Conservation (phyloP, 1,284 basidiomycete genomes). For the Papiliotrema fonsecae region DNA sequence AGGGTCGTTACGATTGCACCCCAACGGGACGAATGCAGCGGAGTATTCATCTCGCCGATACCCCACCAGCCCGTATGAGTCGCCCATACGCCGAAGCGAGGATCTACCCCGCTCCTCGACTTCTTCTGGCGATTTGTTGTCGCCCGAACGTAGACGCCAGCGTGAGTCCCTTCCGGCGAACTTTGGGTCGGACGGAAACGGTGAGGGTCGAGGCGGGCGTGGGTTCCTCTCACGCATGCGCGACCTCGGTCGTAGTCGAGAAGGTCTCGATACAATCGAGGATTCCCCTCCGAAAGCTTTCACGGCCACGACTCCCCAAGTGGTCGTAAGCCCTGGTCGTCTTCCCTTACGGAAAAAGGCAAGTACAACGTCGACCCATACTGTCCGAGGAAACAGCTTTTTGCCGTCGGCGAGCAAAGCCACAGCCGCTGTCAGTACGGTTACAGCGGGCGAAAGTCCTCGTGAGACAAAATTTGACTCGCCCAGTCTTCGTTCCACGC, state of each 20-base stretch:
- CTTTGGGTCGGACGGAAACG: background rate
- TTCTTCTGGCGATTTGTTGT: background rate
- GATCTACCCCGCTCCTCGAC: constrained; percentile 1
- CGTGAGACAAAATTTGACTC: background rate
- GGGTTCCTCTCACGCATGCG: background rate
- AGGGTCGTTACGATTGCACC: constrained; percentile 2
- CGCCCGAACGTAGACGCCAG: background rate
- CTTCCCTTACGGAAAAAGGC: constrained; percentile 24
- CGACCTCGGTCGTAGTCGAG: background rate
- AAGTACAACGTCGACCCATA: constrained; percentile 21
- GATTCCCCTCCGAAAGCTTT: constrained; percentile 7
- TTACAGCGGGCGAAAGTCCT: constrained; percentile 10
- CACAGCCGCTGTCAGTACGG: constrained; percentile 18
- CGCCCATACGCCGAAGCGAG: background rate
- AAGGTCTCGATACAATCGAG: constrained; percentile 6
- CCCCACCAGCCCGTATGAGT: background rate
- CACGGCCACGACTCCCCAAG: background rate
- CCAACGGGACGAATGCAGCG: background rate
- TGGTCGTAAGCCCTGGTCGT: constrained; percentile 6
- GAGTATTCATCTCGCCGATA: background rate
- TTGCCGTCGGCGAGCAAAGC: constrained; percentile 11
- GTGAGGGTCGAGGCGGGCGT: background rate
- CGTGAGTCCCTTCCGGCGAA: constrained; percentile 2
- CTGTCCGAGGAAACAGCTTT: constrained; percentile 20
- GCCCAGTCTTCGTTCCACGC: background rate